Evolutionary conservation across 225 moss, liverwort and hornwort genomes (phyloP), one percentile per base, ranked within the genome.

Genomic region (Climacium dendroides): DNA sequence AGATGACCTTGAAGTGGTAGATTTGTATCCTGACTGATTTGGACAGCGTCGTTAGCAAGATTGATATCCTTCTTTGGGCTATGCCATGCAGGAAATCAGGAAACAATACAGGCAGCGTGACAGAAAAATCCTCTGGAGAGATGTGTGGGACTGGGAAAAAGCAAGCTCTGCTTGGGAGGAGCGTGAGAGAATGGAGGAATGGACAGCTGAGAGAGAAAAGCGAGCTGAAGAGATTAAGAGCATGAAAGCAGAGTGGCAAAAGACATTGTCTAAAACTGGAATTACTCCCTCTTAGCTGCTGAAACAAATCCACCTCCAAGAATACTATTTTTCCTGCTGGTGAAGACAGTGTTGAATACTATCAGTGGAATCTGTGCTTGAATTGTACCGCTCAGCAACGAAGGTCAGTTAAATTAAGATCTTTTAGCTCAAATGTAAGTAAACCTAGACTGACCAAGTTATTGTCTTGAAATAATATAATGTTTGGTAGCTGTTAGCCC

Each of bases 131-230:
- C 90, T 92, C 5, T 97, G 97, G 97, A 94, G 94, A 87, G 94
- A 96, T 89, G 94, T 98, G 9, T 98, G 97, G 97, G 95, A 98
- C 87, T 98, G 98, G 98, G 95, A 94, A n/a, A 96, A 91, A 87
- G 98, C 97, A 89, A 98, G 93, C 86, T 84, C 90, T 84, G 90
- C 89, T 52, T 96, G 97, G 98, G 96, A 95, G 90, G 98, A 98
- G 91, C 94, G 93, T 59, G 97, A 98, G 89, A 96, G 91, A 89
- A 98, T 98, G 98, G 94, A 95, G 79, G 95, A 94, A 76, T 98
- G 98, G 98, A 89, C 91, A 73, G 88, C 91, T 57, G 89, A 91
- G 30, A 92, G 95, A 84, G 87, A 87, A 29, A 94, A 89, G 75
- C 90, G 91, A 89, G 87, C 91, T 63, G 87, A 93, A 79, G 92